Evolutionary conservation across 2,329 filamentous ascomycete genomes (phyloP).

Genomic region (Diaporthe australafricana): DNA sequence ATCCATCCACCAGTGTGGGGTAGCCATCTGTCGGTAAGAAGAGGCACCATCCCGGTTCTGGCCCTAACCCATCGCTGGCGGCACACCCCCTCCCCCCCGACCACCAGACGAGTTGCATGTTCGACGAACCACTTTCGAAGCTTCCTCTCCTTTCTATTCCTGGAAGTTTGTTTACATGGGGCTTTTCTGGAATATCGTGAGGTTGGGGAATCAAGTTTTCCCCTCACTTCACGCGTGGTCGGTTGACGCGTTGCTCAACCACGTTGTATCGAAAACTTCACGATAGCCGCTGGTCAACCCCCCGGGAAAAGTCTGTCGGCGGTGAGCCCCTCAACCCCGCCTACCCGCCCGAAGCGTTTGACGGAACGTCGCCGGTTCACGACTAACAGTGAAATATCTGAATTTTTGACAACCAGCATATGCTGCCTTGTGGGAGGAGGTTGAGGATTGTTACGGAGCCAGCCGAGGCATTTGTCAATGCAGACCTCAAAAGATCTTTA

Average conservation of each 20-base stretch:
- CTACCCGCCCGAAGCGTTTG: neutral
- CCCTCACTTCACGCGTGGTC: slow-evolving; percentile 1
- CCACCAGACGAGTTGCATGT: slow-evolving; percentile 18
- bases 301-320: slow-evolving; percentile 12
- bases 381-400: slow-evolving; percentile 1
- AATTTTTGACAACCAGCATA: neutral
- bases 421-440: neutral
- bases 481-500: neutral
- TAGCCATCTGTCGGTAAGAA: slow-evolving; percentile 23
- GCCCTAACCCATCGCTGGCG: slow-evolving; percentile 31
- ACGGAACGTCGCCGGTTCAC: slow-evolving; percentile 23
- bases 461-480: neutral
- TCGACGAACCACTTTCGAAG: slow-evolving; percentile 28
- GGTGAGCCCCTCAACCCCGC: slow-evolving; percentile 24
- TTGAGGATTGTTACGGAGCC: neutral
- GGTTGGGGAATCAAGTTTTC: slow-evolving; percentile 25
- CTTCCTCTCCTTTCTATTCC: slow-evolving; percentile 3
- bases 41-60: slow-evolving; percentile 22
- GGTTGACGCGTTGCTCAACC: slow-evolving; percentile 20
- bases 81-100: slow-evolving; percentile 12
- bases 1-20: slow-evolving; percentile 29
- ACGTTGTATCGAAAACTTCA: slow-evolving; percentile 15
- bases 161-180: slow-evolving; percentile 34
- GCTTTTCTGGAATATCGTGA: slow-evolving; percentile 26
- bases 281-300: slow-evolving; percentile 29